Base-by-base conservation (phyloP, 306 rosid genomes). In the Ziziphus jujuba region DNA sequence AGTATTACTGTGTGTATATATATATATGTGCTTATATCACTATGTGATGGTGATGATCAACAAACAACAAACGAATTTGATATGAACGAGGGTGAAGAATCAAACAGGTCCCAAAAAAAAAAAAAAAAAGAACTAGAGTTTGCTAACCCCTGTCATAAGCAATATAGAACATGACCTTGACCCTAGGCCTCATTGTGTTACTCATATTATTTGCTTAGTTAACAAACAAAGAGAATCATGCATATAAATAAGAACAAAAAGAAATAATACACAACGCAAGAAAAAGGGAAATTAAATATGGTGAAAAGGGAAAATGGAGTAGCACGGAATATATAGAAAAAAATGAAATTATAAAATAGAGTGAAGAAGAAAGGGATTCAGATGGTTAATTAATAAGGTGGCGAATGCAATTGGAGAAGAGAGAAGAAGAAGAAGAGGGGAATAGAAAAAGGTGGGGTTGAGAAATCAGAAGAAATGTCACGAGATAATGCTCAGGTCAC, bases 71-170 rank as follows among this genome's bases (percentile, higher is more conserved):
- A 50, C 0, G 13, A 48, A 24, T 1, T 34, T 13, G 0, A 20
- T n/a, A n/a, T n/a, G n/a, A n/a, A n/a, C n/a, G n/a, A n/a, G n/a
- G n/a, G n/a, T n/a, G n/a, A n/a, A n/a, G n/a, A n/a, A n/a, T n/a
- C n/a, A n/a, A n/a, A n/a, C n/a, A n/a, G n/a, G n/a, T n/a, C n/a
- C n/a, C n/a, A n/a, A n/a, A n/a, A n/a, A n/a, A n/a, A n/a, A n/a
- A n/a, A n/a, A n/a, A n/a, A n/a, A n/a, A n/a, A n/a, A n/a, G n/a
- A n/a, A n/a, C n/a, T n/a, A n/a, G n/a, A n/a, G n/a, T n/a, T n/a
- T n/a, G n/a, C 73, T 75, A 89, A 61, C 96, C 96, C 48, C 97
- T 75, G 65, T 91, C 97, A 31, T 89, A 91, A 65, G 80, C 96
- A 70, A 81, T 34, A 75, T 87, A 59, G 33, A 87, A 76, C 89